Evolutionary conservation across 164 flowering plant species (phyloP).

Genomic region (Cinnamomum chago): DNA sequence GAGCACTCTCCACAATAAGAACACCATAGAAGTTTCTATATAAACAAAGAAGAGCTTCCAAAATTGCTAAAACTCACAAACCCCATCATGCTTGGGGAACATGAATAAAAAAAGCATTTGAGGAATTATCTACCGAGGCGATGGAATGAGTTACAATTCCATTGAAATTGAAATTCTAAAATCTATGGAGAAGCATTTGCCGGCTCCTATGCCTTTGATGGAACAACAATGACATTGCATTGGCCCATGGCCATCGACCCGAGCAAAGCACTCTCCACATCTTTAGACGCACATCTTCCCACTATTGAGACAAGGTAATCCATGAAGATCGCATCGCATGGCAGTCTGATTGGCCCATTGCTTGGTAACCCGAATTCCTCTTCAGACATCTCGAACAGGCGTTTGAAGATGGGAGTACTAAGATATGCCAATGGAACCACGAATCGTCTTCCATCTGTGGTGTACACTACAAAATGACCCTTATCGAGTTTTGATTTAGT

Average conservation of each 20-base stretch:
- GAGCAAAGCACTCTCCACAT: conserved; percentile 20
- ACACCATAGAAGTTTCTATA: no score
- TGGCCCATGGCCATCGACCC: conserved; percentile 6
- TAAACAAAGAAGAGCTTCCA: no score
- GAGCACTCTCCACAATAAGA: no score
- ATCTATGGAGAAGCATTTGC: not conserved
- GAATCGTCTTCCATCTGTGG: conserved; percentile 7
- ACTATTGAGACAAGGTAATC: conserved; percentile 16
- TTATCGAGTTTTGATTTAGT: not conserved
- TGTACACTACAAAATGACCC: conserved; percentile 16
- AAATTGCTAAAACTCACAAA: no score
- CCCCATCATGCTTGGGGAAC: no score
- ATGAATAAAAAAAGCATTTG: no score
- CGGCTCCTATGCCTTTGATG: not conserved
- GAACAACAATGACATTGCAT: not conserved
- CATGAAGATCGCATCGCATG: conserved; percentile 20
- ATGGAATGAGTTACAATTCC: not conserved
- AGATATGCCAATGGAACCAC: conserved; percentile 24
- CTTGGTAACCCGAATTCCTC: conserved; percentile 24
- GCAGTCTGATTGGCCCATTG: conserved; percentile 24
- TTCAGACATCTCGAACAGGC: conserved; percentile 28
- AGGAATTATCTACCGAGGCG: no score
- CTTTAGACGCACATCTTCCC: not conserved
- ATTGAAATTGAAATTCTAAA: not conserved
- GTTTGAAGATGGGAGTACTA: conserved; percentile 17